phyloP scores from a whole-genome alignment of 1,284 basidiomycete genomes.

The Cryptococcus sp. region DNA sequence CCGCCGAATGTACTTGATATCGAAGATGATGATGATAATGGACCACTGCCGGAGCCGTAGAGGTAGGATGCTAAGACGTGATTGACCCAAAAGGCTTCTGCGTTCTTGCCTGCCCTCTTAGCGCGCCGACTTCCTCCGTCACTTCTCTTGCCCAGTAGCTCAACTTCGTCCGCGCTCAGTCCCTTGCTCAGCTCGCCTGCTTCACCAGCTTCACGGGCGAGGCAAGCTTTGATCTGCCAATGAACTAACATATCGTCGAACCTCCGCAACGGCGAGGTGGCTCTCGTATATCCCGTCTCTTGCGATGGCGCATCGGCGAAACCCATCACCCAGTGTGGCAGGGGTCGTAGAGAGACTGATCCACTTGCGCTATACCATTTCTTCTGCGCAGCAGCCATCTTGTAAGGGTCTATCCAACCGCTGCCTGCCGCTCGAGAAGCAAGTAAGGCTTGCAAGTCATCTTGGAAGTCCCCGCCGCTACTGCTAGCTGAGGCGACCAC shows the following conservation, averaged over 20 bases:
- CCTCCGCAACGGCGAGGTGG: conserved; percentile 84
- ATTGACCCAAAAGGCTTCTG: conserved; percentile 35
- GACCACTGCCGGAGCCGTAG: neutral
- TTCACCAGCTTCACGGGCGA: conserved; percentile 50
- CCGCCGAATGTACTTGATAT: neutral
- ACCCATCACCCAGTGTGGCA: conserved; percentile 69
- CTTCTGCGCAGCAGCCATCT: conserved; percentile 4
- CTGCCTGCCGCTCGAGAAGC: conserved; percentile 43
- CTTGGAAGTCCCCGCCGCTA: neutral
- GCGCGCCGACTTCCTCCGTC: conserved; percentile 23
- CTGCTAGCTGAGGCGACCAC: neutral
- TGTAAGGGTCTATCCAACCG: conserved; percentile 27
- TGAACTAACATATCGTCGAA: conserved; percentile 82
- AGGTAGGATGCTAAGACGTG: conserved; percentile 13
- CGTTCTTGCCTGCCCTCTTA: conserved; percentile 20
- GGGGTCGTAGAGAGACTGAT: conserved; percentile 11
- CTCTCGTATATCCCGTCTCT: conserved; percentile 72
- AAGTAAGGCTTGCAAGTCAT: conserved; percentile 40
- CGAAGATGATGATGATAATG: conserved; percentile 1
- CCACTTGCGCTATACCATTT: conserved; percentile 14
- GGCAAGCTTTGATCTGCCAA: conserved; percentile 88
- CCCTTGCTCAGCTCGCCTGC: conserved; percentile 6
- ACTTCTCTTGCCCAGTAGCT: conserved; percentile 16
- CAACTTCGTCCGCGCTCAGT: conserved; percentile 31
- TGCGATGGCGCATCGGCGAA: conserved; percentile 54